A percentile compares a stretch with the other conserved stretches of the same genome.
Conservation (phyloP, 192 early-diverging fungal genomes). For the Dispira simplex region DNA sequence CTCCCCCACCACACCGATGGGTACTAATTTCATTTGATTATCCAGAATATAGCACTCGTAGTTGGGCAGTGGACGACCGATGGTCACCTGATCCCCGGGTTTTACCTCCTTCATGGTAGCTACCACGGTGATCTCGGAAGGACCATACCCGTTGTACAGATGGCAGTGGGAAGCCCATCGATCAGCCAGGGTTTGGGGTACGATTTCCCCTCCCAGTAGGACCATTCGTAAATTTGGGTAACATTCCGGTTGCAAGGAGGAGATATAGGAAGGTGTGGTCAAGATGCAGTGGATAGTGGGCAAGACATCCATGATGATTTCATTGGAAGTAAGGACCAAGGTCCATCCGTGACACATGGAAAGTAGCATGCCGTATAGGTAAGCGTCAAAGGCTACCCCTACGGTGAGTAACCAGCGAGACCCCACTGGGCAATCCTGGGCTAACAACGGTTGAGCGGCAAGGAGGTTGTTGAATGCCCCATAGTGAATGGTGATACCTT, state of each 20-base stretch:
- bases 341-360: not conserved
- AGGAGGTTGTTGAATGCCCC: not conserved
- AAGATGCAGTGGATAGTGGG: not conserved
- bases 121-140: not conserved
- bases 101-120: not conserved
- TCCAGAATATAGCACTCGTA: conserved; percentile 18
- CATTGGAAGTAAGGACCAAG: not conserved
- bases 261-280: not conserved
- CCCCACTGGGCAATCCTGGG: not conserved
- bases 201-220: not conserved
- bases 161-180: not conserved
- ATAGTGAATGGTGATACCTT: not conserved
- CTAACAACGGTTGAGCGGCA: not conserved
- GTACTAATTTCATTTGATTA: not conserved
- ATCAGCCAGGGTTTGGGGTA: not conserved
- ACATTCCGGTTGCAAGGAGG: not conserved
- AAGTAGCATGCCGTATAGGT: not conserved
- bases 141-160: not conserved
- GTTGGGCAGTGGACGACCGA: conserved; percentile 14
- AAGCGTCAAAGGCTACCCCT: not conserved
- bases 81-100: conserved; percentile 2
- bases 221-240: not conserved
- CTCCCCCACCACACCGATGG: conserved; percentile 21
- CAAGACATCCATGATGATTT: not conserved
- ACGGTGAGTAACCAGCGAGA: not conserved